Percentiles rank a stretch among this genome's conserved stretches.
phyloP scores from a whole-genome alignment of 345 rosid genomes.

The Laguncularia racemosa region DNA sequence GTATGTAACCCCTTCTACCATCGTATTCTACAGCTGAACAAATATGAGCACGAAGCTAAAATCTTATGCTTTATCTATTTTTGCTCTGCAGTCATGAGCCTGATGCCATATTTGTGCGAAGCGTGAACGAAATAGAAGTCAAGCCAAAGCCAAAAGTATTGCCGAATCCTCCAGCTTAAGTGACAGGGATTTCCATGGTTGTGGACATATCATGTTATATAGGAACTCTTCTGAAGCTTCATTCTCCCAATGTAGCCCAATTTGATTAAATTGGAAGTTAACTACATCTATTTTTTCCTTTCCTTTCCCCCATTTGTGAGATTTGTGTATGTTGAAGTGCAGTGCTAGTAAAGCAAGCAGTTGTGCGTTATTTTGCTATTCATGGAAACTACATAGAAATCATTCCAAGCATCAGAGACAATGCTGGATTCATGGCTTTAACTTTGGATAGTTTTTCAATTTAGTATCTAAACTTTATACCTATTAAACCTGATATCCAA shows the following conservation, averaged over 20 bases:
- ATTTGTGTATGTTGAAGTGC: no score
- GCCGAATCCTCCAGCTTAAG: constrained; percentile 65
- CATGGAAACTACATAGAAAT: no score
- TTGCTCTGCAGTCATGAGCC: constrained; percentile 78
- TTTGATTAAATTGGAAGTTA: background rate
- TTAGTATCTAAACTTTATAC: no score
- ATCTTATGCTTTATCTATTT: background rate
- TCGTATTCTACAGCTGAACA: background rate
- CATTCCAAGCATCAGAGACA: no score
- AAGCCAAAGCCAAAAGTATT: constrained; percentile 87
- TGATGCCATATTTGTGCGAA: constrained; percentile 77
- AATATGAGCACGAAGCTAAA: background rate
- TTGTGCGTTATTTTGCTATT: no score
- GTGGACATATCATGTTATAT: background rate
- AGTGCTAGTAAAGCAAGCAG: no score
- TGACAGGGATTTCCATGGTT: background rate
- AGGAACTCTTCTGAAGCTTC: background rate
- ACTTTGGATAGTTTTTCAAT: no score
- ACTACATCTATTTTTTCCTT: background rate
- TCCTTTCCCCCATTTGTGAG: no score
- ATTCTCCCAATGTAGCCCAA: no score
- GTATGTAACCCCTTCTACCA: constrained; percentile 31
- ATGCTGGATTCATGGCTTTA: no score
- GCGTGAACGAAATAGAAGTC: constrained; percentile 89
- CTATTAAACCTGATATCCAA: no score